Base-by-base conservation (phyloP, 805 yeast species). In the Pichia californica region DNA sequence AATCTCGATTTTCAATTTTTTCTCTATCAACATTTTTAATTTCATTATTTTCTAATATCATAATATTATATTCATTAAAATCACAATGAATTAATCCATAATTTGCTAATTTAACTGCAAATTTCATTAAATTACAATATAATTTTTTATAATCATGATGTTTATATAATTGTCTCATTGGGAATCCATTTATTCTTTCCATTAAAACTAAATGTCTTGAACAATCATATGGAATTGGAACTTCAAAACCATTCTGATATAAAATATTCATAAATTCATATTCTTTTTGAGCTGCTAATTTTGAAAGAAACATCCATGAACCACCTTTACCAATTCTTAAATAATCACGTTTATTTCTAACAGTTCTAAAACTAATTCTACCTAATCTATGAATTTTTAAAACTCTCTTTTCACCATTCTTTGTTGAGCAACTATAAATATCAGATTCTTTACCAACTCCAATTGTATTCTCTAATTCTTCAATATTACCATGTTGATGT, bases 401-500 rank as follows among this genome's bases (percentile, higher is more conserved):
- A 15, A 89, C 96, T 54, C 77, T 75, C 41, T 77, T 75, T 16
- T 49, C 50, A 1, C 91, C 93, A 18, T 73, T 58, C 11, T 72
- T 67, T 55, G 83, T 89, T 45, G 82, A 79, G 1, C 85, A 89
- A 11, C 89, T 74, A 62, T 83, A 88, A 56, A 93, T 89, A 67
- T 93, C 99, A 3, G 97, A 88, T 64, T 93, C 99, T 59, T 93
- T 93, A 55, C 99, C 99, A 40, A 93, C 96, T 47, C 98, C 99
- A 53, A 91, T 88, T 9, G 83, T 85, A 36, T 81, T 73, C 15
- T 96, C 97, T 14, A 91, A 76, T 2, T 91, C 82, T 55, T 81
- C 81, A 9, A 93, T 59, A 0, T 87, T 73, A 33, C 81, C 78
- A 52, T 88, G 72, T 56, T 81, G 83, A 50, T 84, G 69, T 79